Evolutionary conservation across 140 eudicot genomes (phyloP).

Genomic region (Ambrosia hybrid): DNA sequence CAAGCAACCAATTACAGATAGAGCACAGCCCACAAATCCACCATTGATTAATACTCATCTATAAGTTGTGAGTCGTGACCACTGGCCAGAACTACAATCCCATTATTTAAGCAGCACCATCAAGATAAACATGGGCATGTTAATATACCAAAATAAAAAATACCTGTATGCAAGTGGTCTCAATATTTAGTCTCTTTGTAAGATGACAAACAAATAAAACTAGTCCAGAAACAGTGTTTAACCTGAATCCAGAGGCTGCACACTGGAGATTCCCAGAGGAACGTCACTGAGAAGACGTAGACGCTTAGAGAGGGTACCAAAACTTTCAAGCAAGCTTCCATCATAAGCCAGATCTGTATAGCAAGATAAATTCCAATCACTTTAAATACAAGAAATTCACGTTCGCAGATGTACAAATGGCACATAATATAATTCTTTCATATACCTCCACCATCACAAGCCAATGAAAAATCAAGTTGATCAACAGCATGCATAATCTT

Average conservation of each 20-base stretch:
- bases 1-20: no score
- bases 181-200: conserved; percentile 2
- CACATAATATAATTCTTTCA: background rate
- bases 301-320: conserved; percentile 56
- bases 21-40: no score
- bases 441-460: conserved; percentile 53
- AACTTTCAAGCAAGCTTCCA: conserved; percentile 52
- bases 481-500: conserved; percentile 55
- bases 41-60: no score
- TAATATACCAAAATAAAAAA: background rate
- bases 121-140: background rate
- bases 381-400: conserved; percentile 32
- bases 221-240: conserved; percentile 10
- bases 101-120: background rate
- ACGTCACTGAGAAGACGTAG: conserved; percentile 68
- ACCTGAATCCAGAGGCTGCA: conserved; percentile 94
- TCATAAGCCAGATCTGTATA: conserved; percentile 43
- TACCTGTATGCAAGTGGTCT: background rate
- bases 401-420: background rate
- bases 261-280: conserved; percentile 78
- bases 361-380: conserved; percentile 13
- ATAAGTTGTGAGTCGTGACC: no score
- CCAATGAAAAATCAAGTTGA: conserved; percentile 86
- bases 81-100: no score
- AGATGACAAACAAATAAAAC: background rate